A percentile compares a stretch with the other conserved stretches of the same genome.
phyloP scores from a whole-genome alignment of 352 stramenopile species.

The Globisporangium irregulare region DNA sequence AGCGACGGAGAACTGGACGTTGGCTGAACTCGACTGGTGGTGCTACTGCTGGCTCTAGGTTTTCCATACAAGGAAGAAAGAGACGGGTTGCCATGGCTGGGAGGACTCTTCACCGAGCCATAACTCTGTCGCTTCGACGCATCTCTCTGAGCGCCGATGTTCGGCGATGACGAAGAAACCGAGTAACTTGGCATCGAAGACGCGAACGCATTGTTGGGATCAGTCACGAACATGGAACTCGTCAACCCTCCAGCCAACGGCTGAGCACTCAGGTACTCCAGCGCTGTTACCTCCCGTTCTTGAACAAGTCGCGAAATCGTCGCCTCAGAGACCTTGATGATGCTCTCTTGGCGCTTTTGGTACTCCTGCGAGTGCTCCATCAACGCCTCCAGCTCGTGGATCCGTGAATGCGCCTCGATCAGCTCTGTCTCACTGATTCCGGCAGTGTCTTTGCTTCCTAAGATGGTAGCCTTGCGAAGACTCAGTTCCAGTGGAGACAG shows the following conservation, averaged over 20 bases:
- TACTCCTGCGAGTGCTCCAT: conserved; percentile 58
- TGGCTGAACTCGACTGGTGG: conserved; percentile 7
- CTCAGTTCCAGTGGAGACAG: conserved; percentile 64
- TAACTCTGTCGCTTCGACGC: neutral
- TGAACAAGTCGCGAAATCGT: conserved; percentile 66
- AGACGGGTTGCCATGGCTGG: neutral
- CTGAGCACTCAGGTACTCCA: conserved; percentile 41
- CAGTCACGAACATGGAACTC: neutral
- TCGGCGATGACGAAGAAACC: neutral
- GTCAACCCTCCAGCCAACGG: conserved; percentile 19
- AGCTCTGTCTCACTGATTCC: conserved; percentile 46
- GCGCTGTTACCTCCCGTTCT: conserved; percentile 40
- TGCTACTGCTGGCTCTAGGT: conserved; percentile 3
- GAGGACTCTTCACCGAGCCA: neutral
- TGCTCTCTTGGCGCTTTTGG: conserved; percentile 54
- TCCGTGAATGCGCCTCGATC: conserved; percentile 48
- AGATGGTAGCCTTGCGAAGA: conserved; percentile 55
- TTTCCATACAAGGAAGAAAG: neutral
- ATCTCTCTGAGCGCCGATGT: neutral
- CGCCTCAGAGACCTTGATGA: conserved; percentile 59
- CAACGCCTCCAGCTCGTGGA: conserved; percentile 55
- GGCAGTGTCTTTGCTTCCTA: conserved; percentile 42
- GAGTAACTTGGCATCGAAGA: conserved; percentile 2
- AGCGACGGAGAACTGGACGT: conserved; percentile 9
- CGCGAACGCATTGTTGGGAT: neutral